Evolutionary conservation across 805 yeast genomes (phyloP), one percentile per base, ranked within the genome.

Genomic region (Candida yuanshanica): DNA sequence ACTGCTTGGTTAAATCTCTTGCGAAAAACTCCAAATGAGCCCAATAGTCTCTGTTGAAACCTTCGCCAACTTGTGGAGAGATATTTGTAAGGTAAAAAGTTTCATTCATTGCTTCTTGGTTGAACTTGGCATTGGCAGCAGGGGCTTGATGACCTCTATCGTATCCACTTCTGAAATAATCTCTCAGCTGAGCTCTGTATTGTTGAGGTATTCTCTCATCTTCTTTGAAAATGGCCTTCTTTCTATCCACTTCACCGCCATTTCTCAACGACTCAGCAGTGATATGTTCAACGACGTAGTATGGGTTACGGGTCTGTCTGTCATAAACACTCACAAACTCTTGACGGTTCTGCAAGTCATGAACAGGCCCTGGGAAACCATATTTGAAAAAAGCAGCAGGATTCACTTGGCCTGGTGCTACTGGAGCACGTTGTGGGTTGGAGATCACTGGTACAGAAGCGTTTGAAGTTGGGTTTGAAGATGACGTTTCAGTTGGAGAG

Each of bases 61-160:
- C 99, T 5, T 83, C 95, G 4, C 99, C 99, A 4, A 93, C 96
- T 62, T 93, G 99, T 1, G 99, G 99, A 7, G 95, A 77, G 73
- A 93, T 91, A 63, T 93, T 93, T 6, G 95, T 82, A 52, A 93
- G 67, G 48, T 69, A 77, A 56, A 93, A 93, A 0, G 99, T 93
- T 60, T 91, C 95, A 63, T 93, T 83, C 98, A 93, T 91, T 16
- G 97, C 97, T 16, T 60, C 52, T 63, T 93, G 99, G 24, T 79
- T 78, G 65, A 79, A 93, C 59, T 87, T 89, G 20, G 98, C 97
- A 61, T 93, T 85, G 0, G 98, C 98, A 5, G 99, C 99, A 4
- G 99, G 97, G 0, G 96, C 97, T 54, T 86, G 88, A 63, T 93
- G 99, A 6, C 99, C 99, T 49, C 98, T 69, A 62, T 93, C 99